Evolutionary conservation across 169 alveolate species (phyloP).

Genomic region (Eimeria falciformis): DNA sequence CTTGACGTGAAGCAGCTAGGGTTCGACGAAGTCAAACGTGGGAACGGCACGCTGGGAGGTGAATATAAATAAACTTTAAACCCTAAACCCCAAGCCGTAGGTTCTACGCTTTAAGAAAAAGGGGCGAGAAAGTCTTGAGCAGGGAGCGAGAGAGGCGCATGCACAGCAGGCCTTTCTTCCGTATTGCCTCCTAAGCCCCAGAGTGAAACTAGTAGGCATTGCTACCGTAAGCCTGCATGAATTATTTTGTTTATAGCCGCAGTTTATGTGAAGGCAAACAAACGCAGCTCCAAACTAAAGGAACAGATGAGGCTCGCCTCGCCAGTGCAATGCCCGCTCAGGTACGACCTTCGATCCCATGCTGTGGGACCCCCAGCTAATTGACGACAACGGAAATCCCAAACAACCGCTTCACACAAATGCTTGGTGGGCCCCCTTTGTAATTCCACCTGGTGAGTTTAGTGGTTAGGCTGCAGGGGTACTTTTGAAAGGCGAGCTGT

Average conservation of each 20-base stretch:
- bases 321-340: not conserved
- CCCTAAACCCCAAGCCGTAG: too few species aligned
- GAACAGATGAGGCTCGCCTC: not conserved
- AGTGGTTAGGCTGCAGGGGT: too few species aligned
- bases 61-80: too few species aligned
- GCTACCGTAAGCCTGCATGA: not conserved
- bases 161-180: too few species aligned
- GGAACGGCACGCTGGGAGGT: too few species aligned
- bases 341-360: slow-evolving; percentile 20
- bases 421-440: slow-evolving; percentile 59
- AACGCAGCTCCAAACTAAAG: slow-evolving; percentile 8
- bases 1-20: not conserved
- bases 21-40: not conserved
- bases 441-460: slow-evolving; percentile 57
- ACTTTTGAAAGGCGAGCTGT: not conserved
- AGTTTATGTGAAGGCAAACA: not conserved
- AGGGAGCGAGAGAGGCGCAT: too few species aligned
- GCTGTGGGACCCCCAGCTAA: slow-evolving; percentile 38
- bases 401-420: slow-evolving; percentile 32
- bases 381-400: slow-evolving; percentile 20
- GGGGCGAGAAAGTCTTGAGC: too few species aligned
- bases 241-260: not conserved
- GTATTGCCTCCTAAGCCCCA: not conserved
- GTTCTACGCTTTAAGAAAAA: too few species aligned
- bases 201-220: not conserved